These are phyloP conservation scores for Dictyostelium firmibasis DNA, from an alignment of 78 protist genomes.

Conservation along the genomic window DNA sequence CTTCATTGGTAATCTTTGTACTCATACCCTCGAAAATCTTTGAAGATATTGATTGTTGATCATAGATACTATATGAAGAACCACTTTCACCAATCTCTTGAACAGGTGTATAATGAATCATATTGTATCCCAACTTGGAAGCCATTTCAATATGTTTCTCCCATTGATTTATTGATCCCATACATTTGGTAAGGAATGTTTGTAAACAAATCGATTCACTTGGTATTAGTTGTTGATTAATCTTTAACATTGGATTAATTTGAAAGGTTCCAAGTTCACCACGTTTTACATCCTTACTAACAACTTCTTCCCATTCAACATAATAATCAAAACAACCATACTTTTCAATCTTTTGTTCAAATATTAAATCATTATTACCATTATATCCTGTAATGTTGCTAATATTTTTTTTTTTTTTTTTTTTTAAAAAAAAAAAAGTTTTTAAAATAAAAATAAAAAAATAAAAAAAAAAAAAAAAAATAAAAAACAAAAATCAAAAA, in stretches of 20 bases:
- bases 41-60: conserved; percentile 83
- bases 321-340: conserved; percentile 76
- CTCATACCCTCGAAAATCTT: background rate
- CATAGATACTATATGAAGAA: conserved; percentile 85
- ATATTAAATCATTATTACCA: conserved; percentile 47
- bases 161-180: conserved; percentile 88
- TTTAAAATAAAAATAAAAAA: background rate
- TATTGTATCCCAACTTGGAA: conserved; percentile 83
- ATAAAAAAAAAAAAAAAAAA: background rate
- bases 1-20: background rate
- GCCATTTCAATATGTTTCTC: conserved; percentile 41
- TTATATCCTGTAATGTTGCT: background rate
- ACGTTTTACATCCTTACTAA: background rate
- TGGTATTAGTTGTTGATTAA: conserved; percentile 18
- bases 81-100: conserved; percentile 87
- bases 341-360: conserved; percentile 15
- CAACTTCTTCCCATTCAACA: conserved; percentile 27
- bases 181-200: conserved; percentile 85
- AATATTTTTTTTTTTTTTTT: background rate
- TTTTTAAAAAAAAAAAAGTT: no score
- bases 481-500: no score
- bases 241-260: conserved; percentile 28
- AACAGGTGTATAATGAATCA: conserved; percentile 93
- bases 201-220: conserved; percentile 76
- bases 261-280: conserved; percentile 40